A percentile compares a stretch with the other conserved stretches of the same genome.
These are phyloP conservation scores for Penicillium sp. DNA, from an alignment of 2,329 filamentous ascomycete species.

Conservation along the genomic window DNA sequence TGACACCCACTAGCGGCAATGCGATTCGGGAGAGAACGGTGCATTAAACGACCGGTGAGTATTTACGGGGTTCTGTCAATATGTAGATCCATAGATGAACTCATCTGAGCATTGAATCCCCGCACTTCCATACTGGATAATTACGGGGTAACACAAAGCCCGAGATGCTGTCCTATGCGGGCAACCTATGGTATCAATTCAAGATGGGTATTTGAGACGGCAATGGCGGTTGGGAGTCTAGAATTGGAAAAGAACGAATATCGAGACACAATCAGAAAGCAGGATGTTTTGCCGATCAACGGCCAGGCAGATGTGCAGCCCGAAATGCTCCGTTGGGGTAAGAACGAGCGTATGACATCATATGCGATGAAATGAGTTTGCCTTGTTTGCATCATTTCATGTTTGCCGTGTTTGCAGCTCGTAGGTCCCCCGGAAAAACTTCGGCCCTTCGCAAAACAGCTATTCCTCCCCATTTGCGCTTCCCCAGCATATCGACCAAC, in stretches of 20 bases:
- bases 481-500: conserved; percentile 2
- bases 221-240: conserved; percentile 3
- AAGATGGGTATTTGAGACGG: not conserved
- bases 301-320: not conserved
- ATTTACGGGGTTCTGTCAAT: conserved; percentile 1
- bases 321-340: conserved; percentile 3
- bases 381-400: not conserved
- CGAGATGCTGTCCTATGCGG: not conserved
- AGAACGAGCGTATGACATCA: not conserved
- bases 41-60: conserved; percentile 15
- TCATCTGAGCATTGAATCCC: conserved; percentile 10
- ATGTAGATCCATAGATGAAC: conserved; percentile 11
- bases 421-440: conserved; percentile 3
- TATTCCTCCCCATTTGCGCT: conserved; percentile 9
- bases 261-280: not conserved
- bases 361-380: not conserved
- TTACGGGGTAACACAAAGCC: conserved; percentile 2
- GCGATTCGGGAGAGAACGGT: conserved; percentile 10
- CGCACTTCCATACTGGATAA: not conserved
- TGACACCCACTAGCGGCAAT: not conserved
- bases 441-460: conserved; percentile 23
- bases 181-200: not conserved
- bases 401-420: not conserved
- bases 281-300: conserved; percentile 7
- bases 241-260: not conserved